Evolutionary conservation across 2,329 filamentous ascomycete genomes (phyloP), one percentile per base, ranked within the genome.

Genomic region (Raffaelea deltoideospora): DNA sequence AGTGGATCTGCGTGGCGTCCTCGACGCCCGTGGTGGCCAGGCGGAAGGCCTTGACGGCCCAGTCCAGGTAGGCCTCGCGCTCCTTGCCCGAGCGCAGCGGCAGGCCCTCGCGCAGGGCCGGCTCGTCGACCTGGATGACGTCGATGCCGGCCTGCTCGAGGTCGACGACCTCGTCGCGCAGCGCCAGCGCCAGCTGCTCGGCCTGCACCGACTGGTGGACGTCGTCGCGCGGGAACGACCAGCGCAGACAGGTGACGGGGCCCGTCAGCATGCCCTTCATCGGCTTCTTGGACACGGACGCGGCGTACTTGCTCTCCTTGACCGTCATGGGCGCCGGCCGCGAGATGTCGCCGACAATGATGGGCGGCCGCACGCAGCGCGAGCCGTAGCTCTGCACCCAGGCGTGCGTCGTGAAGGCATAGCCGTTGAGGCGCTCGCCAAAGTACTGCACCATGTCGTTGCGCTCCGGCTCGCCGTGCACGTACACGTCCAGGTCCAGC

Each of bases 371-470:
- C 52, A 98, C 90, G 63, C 90, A 98, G 56, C 90, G 90, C 50
- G 90, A 98, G 54, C 90, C 90, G 64, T 98, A 98, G 53, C 76
- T 85, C 75, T 98, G 52, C 40, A 98, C 90, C 90, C 90, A 98
- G 51, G 84, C 90, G 68, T 95, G 83, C 60, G 88, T 96, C 60
- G 90, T 98, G 76, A 98, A 98, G 59, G 86, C 81, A 62, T 96
- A 98, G 55, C 90, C 90, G 54, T 92, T 76, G 45, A 98, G 74
- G 55, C 85, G 82, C 76, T 98, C 90, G 64, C 90, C 90, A 53
- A 98, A 98, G 79, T 95, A 98, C 67, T 98, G 90, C 37, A 98
- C 90, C 90, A 98, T 98, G 78, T 98, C 90, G 69, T 98, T 98
- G 63, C 90, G 86, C 77, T 98, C 90, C 42, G 90, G 90, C 75